These are phyloP conservation scores for Trametes cingulata DNA, from an alignment of 768 basidiomycete genomes.

Conservation along the genomic window DNA sequence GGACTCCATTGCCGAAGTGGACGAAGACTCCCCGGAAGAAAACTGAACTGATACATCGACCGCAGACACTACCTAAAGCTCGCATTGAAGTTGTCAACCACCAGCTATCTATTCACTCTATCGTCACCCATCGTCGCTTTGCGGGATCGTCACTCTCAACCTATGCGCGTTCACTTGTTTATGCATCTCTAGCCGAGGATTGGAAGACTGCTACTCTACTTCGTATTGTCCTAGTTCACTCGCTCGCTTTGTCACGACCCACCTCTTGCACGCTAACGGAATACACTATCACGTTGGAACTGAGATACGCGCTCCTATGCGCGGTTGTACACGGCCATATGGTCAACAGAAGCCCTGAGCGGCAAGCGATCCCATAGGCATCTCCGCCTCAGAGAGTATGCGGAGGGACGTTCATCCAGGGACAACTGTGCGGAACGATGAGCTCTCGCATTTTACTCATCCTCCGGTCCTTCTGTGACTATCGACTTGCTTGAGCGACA, in stretches of 20 bases:
- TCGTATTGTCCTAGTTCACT: constrained; percentile 4
- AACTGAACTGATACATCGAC: neutral
- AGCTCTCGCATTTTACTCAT: no score
- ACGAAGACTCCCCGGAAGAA: constrained; percentile 2
- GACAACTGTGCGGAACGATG: no score
- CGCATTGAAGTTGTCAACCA: neutral
- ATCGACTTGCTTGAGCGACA: no score
- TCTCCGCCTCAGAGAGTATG: no score
- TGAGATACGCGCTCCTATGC: no score
- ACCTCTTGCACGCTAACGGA: neutral
- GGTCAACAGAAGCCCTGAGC: no score
- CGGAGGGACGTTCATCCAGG: no score
- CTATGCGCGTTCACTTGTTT: constrained; percentile 4
- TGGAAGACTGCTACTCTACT: neutral
- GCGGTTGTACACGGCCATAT: no score
- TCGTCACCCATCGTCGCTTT: constrained; percentile 1
- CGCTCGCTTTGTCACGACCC: constrained; percentile 7
- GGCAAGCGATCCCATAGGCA: no score
- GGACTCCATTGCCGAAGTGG: constrained; percentile 9
- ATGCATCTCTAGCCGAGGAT: neutral
- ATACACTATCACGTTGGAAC: neutral
- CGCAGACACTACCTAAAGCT: neutral
- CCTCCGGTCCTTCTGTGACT: no score
- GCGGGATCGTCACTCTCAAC: neutral
- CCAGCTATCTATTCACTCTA: neutral